These are phyloP conservation scores for Collybia mongolica DNA, from an alignment of 768 basidiomycete species.

Conservation along the genomic window DNA sequence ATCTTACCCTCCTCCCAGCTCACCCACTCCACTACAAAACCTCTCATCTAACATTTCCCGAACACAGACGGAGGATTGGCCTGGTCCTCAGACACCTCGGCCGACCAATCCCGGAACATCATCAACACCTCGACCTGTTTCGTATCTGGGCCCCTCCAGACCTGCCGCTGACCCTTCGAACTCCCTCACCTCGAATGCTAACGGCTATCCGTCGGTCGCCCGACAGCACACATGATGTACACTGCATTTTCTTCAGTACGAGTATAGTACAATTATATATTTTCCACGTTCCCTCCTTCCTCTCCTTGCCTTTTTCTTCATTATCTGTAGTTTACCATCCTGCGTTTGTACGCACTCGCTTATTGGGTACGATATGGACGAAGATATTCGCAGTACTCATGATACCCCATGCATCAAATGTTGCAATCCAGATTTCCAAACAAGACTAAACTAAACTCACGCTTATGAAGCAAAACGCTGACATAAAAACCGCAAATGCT, in stretches of 20 bases:
- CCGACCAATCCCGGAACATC: slow-evolving; percentile 32
- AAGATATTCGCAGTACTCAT: slow-evolving; percentile 57
- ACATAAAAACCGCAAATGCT: no score
- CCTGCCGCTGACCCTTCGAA: slow-evolving; percentile 43
- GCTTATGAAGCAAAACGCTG: slow-evolving; percentile 9
- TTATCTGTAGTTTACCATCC: slow-evolving; percentile 63
- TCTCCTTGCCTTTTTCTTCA: slow-evolving; percentile 39
- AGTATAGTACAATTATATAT: slow-evolving; percentile 22
- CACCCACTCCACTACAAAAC: slow-evolving; percentile 36
- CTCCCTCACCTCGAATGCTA: slow-evolving; percentile 36
- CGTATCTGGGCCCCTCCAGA: slow-evolving; percentile 44
- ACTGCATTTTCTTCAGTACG: slow-evolving; percentile 24
- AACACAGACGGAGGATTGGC: slow-evolving; percentile 39
- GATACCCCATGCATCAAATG: slow-evolving; percentile 48
- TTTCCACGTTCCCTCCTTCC: slow-evolving; percentile 22
- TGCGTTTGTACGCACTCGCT: slow-evolving; percentile 26
- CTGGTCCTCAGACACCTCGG: slow-evolving; percentile 36
- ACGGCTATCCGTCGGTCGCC: slow-evolving; percentile 48
- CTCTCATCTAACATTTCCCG: slow-evolving; percentile 13
- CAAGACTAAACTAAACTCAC: background rate
- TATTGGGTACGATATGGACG: slow-evolving; percentile 59
- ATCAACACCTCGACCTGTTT: slow-evolving; percentile 47
- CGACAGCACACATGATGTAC: slow-evolving; percentile 50
- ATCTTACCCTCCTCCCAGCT: slow-evolving; percentile 34
- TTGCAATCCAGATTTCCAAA: slow-evolving; percentile 12